Base-by-base conservation (phyloP, 441 rosid species). In the Aquilaria agallochum region DNA sequence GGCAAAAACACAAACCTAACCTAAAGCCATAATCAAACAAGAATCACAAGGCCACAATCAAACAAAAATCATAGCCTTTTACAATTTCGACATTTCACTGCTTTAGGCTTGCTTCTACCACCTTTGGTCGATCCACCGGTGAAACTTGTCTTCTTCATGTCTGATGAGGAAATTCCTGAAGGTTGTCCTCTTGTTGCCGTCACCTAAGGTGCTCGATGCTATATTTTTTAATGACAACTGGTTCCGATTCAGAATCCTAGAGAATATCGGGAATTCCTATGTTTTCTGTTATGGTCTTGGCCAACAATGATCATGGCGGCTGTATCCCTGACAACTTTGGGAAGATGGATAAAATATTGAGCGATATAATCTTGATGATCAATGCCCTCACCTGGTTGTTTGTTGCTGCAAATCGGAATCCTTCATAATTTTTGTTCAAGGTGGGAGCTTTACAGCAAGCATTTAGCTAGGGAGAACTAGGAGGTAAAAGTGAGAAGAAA, bases 291-390 rank as follows among this genome's bases (percentile, higher is more conserved):
- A 30, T 86, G 15, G 92, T 86, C 11, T 76, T 86, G 32, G 88
- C 92, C 1, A 85, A 86, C 67, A 86, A 86, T 32, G 71, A 83
- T 71, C 85, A 83, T 31, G 82, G 85, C 2, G 92, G 92, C 55
- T 86, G 92, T 56, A 81, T 86, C 45, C 92, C 92, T 3, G 68
- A 72, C 2, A 82, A 87, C 70, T 81, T 86, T 32, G 92, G 86
- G 40, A 64, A 56, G 59, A 86, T 83, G 89, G 84, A 81, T 1
- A 76, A 81, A 0, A 86, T 85, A 0, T 59, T 87, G 54, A 83
- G 82, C 7, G 93, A 87, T 73, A 78, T 87, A 48, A 79, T 87
- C 48, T 81, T 87, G 53, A 54, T 79, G 69, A 84, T 78, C 52
- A 82, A 84, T 61, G 79, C 82, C 55, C 77, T 87, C 47, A 80